phyloP scores from a whole-genome alignment of 2,329 filamentous ascomycete species.

The Microcyclosporella mali region DNA sequence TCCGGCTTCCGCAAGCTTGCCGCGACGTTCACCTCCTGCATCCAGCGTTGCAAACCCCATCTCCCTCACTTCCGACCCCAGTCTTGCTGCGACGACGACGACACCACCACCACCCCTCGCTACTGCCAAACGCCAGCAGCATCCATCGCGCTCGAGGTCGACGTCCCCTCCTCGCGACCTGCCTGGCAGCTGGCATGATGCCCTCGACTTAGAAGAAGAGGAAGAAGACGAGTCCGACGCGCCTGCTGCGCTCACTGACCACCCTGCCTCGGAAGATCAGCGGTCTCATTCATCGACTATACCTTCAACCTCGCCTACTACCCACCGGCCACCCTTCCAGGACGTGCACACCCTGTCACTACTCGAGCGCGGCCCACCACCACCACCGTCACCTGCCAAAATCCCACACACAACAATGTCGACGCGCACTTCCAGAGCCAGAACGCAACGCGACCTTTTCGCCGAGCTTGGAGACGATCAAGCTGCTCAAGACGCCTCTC shows the following conservation, averaged over 20 bases:
- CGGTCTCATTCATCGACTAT: neutral
- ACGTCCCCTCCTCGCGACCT: neutral
- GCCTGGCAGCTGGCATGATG: too few species aligned
- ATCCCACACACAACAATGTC: neutral
- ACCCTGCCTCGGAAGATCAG: neutral
- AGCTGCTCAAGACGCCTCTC: neutral
- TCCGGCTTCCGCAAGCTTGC: too few species aligned
- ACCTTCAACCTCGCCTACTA: neutral
- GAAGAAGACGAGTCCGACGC: too few species aligned
- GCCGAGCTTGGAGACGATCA: neutral
- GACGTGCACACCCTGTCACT: constrained; percentile 4
- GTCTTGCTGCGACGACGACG: neutral
- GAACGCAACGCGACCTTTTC: neutral
- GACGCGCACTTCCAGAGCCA: neutral
- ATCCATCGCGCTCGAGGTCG: neutral
- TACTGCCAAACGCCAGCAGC: neutral
- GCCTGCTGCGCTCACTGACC: neutral
- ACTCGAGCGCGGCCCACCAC: constrained; percentile 3
- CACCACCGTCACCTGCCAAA: neutral
- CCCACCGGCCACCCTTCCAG: neutral
- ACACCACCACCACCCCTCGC: neutral
- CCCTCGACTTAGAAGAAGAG: too few species aligned
- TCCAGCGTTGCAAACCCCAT: neutral
- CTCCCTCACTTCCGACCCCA: neutral
- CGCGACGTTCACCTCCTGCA: neutral